phyloP scores from a whole-genome alignment of 2,329 filamentous ascomycete genomes.

The Aspergillus pseudotamarii region DNA sequence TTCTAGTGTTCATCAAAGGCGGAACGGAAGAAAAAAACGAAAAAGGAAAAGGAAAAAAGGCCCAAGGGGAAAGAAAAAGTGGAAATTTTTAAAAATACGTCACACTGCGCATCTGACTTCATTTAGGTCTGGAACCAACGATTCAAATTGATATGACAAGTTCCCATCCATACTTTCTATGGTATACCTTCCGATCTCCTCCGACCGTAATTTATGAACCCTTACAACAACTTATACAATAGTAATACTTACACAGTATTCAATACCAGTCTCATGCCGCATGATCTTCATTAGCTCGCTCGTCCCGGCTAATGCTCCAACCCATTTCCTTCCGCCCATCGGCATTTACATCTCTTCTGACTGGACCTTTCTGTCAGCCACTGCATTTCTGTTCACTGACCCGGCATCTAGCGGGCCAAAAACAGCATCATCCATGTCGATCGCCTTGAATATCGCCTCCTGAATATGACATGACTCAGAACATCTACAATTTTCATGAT shows the following conservation, averaged over 20 bases:
- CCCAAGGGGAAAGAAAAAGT: neutral
- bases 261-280: neutral
- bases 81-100: neutral
- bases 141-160: neutral
- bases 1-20: neutral
- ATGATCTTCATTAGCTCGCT: neutral
- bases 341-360: neutral
- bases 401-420: constrained; percentile 6
- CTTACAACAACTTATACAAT: neutral
- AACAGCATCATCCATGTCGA: neutral
- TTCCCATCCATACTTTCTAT: neutral
- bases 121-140: neutral
- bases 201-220: neutral
- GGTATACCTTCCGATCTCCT: neutral
- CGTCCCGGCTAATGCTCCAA: neutral
- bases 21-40: neutral
- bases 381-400: neutral
- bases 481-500: neutral
- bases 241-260: neutral
- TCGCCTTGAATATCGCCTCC: neutral
- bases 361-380: neutral
- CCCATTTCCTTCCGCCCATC: neutral
- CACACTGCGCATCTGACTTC: neutral
- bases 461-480: neutral
- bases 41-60: neutral